Base-by-base conservation (phyloP, 805 yeast genomes). In the Komagataella ulmi region DNA sequence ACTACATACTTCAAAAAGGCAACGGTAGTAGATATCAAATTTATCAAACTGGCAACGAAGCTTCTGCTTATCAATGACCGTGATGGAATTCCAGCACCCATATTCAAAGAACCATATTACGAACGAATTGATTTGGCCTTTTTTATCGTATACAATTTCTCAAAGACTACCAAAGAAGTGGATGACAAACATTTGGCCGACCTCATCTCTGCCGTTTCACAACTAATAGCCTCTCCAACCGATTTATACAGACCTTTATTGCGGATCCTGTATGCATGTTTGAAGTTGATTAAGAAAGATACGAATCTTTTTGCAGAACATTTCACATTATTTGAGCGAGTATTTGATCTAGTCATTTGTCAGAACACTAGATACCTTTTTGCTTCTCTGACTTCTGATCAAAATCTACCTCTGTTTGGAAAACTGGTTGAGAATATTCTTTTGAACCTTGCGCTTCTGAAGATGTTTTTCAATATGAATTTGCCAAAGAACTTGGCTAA, bases 121-220 rank as follows among this genome's bases (percentile, higher is more conserved):
- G 85, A 77, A 50, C 74, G 95, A 49, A 69, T 82, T 45, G 90
- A 87, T 58, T 65, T 88, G 46, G 73, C 85, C 53, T 73, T 89
- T 66, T 73, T 79, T 62, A 68, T 74, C 19, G 59, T 75, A 40
- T 71, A 74, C 48, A 51, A 47, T 7, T 14, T 19, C 10, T n/a
- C 49, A 14, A 59, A 59, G 3, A 50, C 65, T 4, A 56, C 65
- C 5, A 52, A 57, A 3, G 62, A 66, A 17, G 62, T 59, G 17
- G 67, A 63, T 21, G 65, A 71, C 10, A 65, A 61, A n/a, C 59
- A 63, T 21, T 61, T 74, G 0, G 67, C 74, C 48, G 67, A 73
- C 4, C 65, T 80, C 8, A 62, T 75, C 14, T 68, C 69, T 49
- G 68, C 72, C 12, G 56, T 75, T 46, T 63, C 77, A 46, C 69